Percentiles rank a stretch among this genome's conserved stretches.
Conservation (phyloP, 2,329 filamentous ascomycete species). For the Chalaropsis thielavioides region DNA sequence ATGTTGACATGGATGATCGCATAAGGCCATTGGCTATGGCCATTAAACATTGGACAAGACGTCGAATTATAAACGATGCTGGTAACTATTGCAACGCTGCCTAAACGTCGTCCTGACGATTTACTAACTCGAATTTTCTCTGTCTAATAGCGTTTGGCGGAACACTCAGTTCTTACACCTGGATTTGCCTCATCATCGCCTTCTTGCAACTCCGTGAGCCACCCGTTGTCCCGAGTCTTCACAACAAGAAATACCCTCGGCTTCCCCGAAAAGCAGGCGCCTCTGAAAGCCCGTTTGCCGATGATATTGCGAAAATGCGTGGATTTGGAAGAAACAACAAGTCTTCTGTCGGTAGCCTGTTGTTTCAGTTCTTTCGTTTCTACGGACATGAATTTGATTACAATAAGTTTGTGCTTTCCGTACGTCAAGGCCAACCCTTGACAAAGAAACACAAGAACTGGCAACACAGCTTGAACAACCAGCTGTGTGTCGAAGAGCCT, state of each 20-base stretch:
- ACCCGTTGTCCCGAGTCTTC: constrained; percentile 71
- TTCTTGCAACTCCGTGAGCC: constrained; percentile 81
- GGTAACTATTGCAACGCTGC: constrained; percentile 42
- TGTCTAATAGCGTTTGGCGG: constrained; percentile 59
- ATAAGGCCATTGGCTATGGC: constrained; percentile 91
- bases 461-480: constrained; percentile 65
- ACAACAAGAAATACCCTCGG: constrained; percentile 54
- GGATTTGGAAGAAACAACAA: constrained; percentile 68
- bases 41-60: constrained; percentile 93
- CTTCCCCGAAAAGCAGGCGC: constrained; percentile 42
- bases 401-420: constrained; percentile 67
- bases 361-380: constrained; percentile 91
- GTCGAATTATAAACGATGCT: constrained; percentile 86
- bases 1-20: constrained; percentile 82
- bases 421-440: constrained; percentile 64
- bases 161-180: constrained; percentile 94
- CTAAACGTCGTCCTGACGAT: background rate
- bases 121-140: constrained; percentile 17
- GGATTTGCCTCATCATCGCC: constrained; percentile 96
- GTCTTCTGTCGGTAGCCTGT: constrained; percentile 66
- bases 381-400: constrained; percentile 92
- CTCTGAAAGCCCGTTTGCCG: constrained; percentile 63
- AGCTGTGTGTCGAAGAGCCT: constrained; percentile 88
- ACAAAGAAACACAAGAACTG: constrained; percentile 79
- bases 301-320: constrained; percentile 60